Percentiles rank a stretch among this genome's conserved stretches.
Conservation (phyloP, 2,329 filamentous ascomycete genomes). For the Cercospora sp. region DNA sequence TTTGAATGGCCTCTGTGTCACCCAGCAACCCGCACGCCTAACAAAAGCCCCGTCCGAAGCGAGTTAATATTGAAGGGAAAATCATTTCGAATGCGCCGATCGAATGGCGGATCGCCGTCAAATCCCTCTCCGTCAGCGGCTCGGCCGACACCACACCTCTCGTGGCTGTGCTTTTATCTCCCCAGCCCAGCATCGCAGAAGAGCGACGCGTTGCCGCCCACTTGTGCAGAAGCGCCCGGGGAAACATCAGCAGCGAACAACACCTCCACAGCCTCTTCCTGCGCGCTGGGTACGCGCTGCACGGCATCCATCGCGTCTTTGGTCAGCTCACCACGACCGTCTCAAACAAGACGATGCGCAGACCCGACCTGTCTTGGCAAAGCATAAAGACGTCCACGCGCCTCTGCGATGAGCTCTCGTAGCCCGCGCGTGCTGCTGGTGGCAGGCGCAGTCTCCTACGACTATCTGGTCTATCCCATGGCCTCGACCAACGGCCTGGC, state of each 20-base stretch:
- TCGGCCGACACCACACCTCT: constrained; percentile 5
- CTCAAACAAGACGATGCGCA: constrained; percentile 4
- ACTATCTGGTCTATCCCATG: constrained; percentile 38
- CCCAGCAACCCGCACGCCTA: constrained; percentile 5
- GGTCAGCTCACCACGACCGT: neutral
- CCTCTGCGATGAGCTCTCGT: constrained; percentile 24
- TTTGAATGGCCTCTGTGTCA: constrained; percentile 12
- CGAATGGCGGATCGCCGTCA: constrained; percentile 4
- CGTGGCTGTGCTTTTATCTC: constrained; percentile 1
- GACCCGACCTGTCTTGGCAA: constrained; percentile 17
- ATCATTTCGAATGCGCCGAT: neutral
- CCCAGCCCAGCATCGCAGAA: neutral
- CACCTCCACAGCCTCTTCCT: constrained; percentile 5
- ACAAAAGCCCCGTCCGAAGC: neutral
- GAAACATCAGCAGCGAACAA: neutral
- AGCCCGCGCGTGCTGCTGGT: constrained; percentile 34
- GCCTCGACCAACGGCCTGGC: constrained; percentile 2
- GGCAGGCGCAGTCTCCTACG: constrained; percentile 38
- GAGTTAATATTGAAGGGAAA: neutral
- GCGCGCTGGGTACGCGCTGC: neutral
- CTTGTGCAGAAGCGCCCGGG: neutral
- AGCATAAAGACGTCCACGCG: constrained; percentile 20
- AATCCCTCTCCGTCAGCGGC: constrained; percentile 6
- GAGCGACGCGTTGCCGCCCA: neutral
- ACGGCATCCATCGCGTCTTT: neutral